phyloP scores from a whole-genome alignment of 2,329 filamentous ascomycete genomes.

The Xylaria sp. region DNA sequence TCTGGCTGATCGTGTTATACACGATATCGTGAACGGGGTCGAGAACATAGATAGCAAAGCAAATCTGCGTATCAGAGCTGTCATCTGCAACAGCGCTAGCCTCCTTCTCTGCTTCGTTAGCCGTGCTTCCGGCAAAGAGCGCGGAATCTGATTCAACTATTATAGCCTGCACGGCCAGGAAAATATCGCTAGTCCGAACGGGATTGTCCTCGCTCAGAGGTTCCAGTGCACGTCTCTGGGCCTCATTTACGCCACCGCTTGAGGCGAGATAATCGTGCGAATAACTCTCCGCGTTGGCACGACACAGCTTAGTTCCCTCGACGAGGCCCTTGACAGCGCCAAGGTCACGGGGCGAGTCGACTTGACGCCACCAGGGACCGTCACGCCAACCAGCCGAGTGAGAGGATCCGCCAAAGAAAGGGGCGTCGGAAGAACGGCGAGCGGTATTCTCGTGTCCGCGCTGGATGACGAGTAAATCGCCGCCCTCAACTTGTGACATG shows the following conservation, averaged over 20 bases:
- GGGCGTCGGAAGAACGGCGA: conserved; percentile 71
- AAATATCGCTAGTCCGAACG: conserved; percentile 91
- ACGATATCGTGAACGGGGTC: conserved; percentile 93
- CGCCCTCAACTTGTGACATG: conserved; percentile 99
- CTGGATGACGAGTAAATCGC: conserved; percentile 93
- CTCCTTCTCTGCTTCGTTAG: conserved; percentile 66
- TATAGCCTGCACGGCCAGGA: conserved; percentile 93
- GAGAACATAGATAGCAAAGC: conserved; percentile 81
- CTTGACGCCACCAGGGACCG: conserved; percentile 94
- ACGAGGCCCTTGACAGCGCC: conserved; percentile 81
- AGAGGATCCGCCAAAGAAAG: conserved; percentile 61
- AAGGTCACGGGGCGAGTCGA: conserved; percentile 76
- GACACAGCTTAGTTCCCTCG: conserved; percentile 90
- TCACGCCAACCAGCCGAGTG: conserved; percentile 78
- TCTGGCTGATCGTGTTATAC: conserved; percentile 84
- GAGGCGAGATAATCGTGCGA: conserved; percentile 84
- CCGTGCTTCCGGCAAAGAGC: conserved; percentile 72
- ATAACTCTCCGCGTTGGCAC: conserved; percentile 89
- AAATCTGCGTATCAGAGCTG: conserved; percentile 68
- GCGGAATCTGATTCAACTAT: conserved; percentile 70
- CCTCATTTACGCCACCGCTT: conserved; percentile 81
- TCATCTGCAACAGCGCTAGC: conserved; percentile 64
- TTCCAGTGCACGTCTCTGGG: conserved; percentile 82
- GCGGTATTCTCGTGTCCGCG: conserved; percentile 86
- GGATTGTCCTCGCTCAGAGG: conserved; percentile 86